Evolutionary conservation across 441 rosid genomes (phyloP).

Genomic region (Erysimum cheiri): DNA sequence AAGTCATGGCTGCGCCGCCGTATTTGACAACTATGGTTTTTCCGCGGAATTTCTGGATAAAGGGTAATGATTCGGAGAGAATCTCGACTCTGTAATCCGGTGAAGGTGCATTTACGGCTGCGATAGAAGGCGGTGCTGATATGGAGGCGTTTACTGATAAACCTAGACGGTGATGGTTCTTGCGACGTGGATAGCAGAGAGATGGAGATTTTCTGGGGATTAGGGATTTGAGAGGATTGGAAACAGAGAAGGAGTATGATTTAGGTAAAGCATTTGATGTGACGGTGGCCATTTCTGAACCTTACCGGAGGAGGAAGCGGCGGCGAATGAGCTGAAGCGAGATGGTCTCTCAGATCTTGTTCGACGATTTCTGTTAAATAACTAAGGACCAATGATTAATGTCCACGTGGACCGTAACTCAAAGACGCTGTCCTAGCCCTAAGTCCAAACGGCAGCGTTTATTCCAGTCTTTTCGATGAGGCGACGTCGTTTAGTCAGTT

Average conservation of each 20-base stretch:
- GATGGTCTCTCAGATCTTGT: not conserved
- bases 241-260: slow-evolving; percentile 24
- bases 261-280: slow-evolving; percentile 31
- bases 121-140: slow-evolving; percentile 22
- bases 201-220: slow-evolving; percentile 30
- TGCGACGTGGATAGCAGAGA: slow-evolving; percentile 31
- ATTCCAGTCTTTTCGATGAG: not conserved
- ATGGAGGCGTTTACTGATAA: slow-evolving; percentile 38
- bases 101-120: slow-evolving; percentile 21
- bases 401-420: not conserved
- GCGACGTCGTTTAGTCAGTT: not conserved
- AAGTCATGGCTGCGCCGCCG: slow-evolving; percentile 97
- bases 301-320: slow-evolving; percentile 37
- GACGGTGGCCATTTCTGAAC: slow-evolving; percentile 39
- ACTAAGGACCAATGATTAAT: not conserved
- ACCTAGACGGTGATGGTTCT: slow-evolving; percentile 13
- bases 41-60: slow-evolving; percentile 87
- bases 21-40: slow-evolving; percentile 89
- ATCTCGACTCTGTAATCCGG: slow-evolving; percentile 67
- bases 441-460: not conserved
- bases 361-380: not conserved
- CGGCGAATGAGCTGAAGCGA: slow-evolving; percentile 20
- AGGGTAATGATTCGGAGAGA: slow-evolving; percentile 86
- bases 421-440: not conserved
- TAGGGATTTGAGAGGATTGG: slow-evolving; percentile 18